Conservation (phyloP, 2,329 filamentous ascomycete species). For the Calonectria henricotiae region DNA sequence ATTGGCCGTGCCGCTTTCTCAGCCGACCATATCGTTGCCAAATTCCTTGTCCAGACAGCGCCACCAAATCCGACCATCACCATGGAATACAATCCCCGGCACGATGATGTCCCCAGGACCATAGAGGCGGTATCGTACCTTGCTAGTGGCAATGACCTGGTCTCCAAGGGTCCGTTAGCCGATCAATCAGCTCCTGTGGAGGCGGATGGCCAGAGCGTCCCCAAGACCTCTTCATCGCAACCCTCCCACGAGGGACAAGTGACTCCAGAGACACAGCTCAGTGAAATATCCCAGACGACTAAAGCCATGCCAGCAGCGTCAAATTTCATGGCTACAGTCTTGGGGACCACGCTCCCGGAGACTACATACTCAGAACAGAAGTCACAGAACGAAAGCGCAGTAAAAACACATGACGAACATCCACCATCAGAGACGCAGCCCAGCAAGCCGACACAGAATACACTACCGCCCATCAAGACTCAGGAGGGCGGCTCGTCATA, state of each 20-base stretch:
- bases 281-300: conserved; percentile 4
- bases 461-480: background rate
- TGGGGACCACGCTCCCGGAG: conserved; percentile 17
- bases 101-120: conserved; percentile 28
- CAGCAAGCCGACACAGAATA: background rate
- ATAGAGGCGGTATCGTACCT: conserved; percentile 30
- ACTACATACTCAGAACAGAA: background rate
- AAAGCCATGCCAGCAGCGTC: background rate
- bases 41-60: conserved; percentile 19
- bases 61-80: conserved; percentile 18
- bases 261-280: conserved; percentile 4
- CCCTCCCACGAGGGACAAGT: background rate
- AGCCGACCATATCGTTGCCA: conserved; percentile 7
- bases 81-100: conserved; percentile 30
- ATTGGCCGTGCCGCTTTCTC: conserved; percentile 15
- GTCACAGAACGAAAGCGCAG: conserved; percentile 9
- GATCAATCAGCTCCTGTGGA: conserved; percentile 9
- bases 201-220: background rate
- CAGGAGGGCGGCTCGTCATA: conserved; percentile 1
- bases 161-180: conserved; percentile 1
- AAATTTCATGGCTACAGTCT: conserved; percentile 18
- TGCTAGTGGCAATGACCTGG: conserved; percentile 17
- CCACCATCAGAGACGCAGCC: background rate
- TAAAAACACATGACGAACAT: background rate
- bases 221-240: conserved; percentile 19